Evolutionary conservation across 139 green algal species (phyloP), one percentile per base, ranked within the genome.

Genomic region (Volvox africanus): DNA sequence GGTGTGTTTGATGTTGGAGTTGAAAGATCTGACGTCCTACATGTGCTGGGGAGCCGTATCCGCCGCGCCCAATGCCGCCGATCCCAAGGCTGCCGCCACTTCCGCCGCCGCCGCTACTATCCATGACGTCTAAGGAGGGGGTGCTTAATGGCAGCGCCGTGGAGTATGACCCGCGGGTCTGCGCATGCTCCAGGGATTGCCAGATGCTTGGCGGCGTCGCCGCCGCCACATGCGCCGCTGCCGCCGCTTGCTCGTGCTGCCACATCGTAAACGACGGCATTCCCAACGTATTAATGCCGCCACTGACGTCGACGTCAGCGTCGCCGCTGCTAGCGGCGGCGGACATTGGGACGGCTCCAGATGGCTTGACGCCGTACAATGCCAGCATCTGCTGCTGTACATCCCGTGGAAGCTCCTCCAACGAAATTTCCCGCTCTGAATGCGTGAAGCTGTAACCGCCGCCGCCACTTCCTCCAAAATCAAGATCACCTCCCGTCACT

Each of bases 401-500:
- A 0, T 90, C 83, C 2, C 30, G 18, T 2, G 90, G 90, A 37
- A 93, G 80, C 61, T 86, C 30, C 21, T 76, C 18, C 2, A 93
- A 14, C 12, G 71, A 61, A 19, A 93, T 82, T 37, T 93, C 84
- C 30, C 33, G 67, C 76, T 91, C 90, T 0, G 61, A 50, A 62
- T 90, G 90, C 18, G n/a, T 88, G 90, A 84, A 93, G 71, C 65
- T 88, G 77, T 84, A 93, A n/a, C 76, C 76, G 33, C 65, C 65
- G 65, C 65, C 65, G 65, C 65, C 65, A 73, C 24, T 12, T 28
- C 65, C 65, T 6, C 65, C 21, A 73, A 5, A 6, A 73, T 12
- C 65, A 28, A 28, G 21, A 28, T 6, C 65, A 28, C 9, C 65
- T 73, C 24, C 65, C 65, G 21, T 55, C 44, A 55, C 9, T 9